Base-by-base conservation (phyloP, 202 grass and related monocot species). In the Panicum hallii region DNA sequence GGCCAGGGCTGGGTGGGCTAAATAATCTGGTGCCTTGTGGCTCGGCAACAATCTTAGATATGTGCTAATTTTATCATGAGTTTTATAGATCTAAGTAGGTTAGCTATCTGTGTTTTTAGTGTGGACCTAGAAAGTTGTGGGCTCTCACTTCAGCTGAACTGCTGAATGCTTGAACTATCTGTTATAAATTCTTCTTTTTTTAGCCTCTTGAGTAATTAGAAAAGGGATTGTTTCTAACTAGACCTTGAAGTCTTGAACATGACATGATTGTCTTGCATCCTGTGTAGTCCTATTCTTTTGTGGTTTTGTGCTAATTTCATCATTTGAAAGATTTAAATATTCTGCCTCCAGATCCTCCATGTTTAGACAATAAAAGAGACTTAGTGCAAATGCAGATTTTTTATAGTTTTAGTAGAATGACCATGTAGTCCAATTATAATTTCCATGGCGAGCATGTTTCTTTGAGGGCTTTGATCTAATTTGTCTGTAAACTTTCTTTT, bases 171-270 rank as follows among this genome's bases (percentile, higher is more conserved):
- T 68, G 19, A 67, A 80, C 54, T 47, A 67, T 80, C 52, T 49
- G 3, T 5, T 26, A 76, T 43, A 55, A 1, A 47, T 13, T 57
- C 3, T 41, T 53, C 0, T 7, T 60, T 58, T 77, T 1, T 55
- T 12, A 22, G 22, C 19, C 42, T 68, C 48, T 65, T 67, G 4
- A 11, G 48, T 83, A 19, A 30, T 40, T 79, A 14, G 5, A 75
- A 75, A 87, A 42, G 28, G 14, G 26, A 52, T 63, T 43, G 14
- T 58, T 87, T 74, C 30, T 15, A 23, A 40, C 13, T 66, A 66
- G 6, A 57, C 45, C 11, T 46, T 67, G 11, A 41, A 38, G 36
- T 38, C 36, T 38, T 38, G 36, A 38, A 53, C 15, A 65, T 75
- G 41, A 5, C 49, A 58, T 55, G 68, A 44, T 65, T 73, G 14